Evolutionary conservation across 495 filamentous ascomycete species (phyloP), one percentile per base, ranked within the genome.

Genomic region (Penicillium goetzii): DNA sequence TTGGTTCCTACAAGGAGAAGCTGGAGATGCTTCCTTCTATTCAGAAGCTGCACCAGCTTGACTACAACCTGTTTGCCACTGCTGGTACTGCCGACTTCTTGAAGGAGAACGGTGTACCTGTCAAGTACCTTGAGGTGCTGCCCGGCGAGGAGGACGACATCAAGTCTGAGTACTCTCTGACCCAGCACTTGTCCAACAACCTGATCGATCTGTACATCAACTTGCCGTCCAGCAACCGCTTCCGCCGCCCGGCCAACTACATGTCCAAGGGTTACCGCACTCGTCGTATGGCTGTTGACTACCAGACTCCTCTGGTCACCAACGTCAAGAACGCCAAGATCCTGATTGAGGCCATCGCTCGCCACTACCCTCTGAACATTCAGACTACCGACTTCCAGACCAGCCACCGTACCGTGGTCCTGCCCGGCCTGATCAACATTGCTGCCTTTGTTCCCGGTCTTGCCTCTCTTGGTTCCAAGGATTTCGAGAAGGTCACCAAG

Each of bases 271-370:
- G 95, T 57, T 99, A 99, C 76, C 87, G 88, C 65, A 97, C 95
- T 34, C 86, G 95, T 72, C 89, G 95, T 68, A 97, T 99, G 95
- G 95, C 95, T 30, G 95, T 99, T 23, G 95, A 99, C 76, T 99
- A 97, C 78, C 94, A 97, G 76, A 96, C 94, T 43, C 95, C 95
- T 41, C 78, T 99, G 67, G 93, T 99, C 32, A 99, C 95, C 52
- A 99, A 99, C 71, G 95, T 99, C 70, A 99, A 99, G 84, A 99
- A 97, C 69, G 95, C 95, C 43, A 99, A 99, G 83, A 90, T 99
- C 58, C 75, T 99, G 49, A 90, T 99, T 65, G 95, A 99, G 76
- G 95, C 95, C 17, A 89, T 99, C 64, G 88, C 93, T 58, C 86
- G 95, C 41, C 88, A 96, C 72, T 96, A 89, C 69, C 87, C 92